A percentile compares a stretch with the other conserved stretches of the same genome.
Evolutionary conservation across 75 land plant species (phyloP).

Genomic region (Cunninghamia lanceolata): DNA sequence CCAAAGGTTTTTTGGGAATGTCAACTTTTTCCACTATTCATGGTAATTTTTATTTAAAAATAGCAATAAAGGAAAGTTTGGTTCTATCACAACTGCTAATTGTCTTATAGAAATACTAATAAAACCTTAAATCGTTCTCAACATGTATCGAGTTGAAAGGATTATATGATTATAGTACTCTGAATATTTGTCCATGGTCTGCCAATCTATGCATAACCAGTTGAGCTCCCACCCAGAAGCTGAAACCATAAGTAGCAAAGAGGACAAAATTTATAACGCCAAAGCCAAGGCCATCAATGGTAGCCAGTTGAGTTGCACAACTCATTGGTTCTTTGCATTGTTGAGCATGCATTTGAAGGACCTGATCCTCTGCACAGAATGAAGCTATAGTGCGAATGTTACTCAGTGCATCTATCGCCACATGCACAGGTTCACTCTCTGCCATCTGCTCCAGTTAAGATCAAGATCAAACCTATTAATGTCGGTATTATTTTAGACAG

Average conservation of each 20-base stretch:
- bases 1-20: too few relatives aligned
- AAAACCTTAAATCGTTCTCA: too few relatives aligned
- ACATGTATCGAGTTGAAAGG: background rate
- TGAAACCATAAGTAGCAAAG: conserved; percentile 28
- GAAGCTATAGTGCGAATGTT: background rate
- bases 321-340: conserved; percentile 13
- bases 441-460: background rate
- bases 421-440: conserved; percentile 5
- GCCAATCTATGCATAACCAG: conserved; percentile 23
- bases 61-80: too few relatives aligned
- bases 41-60: too few relatives aligned
- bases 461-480: background rate
- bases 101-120: too few relatives aligned
- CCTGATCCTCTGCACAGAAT: too few relatives aligned
- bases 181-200: conserved; percentile 24
- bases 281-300: conserved; percentile 27
- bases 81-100: too few relatives aligned
- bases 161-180: conserved; percentile 10
- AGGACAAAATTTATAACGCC: conserved; percentile 36
- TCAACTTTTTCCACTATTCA: too few relatives aligned
- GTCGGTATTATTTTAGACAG: background rate
- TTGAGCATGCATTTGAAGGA: too few relatives aligned
- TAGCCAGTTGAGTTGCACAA: conserved; percentile 26
- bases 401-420: conserved; percentile 38
- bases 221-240: conserved; percentile 35